Percentiles rank a stretch among this genome's conserved stretches.
These are phyloP conservation scores for Ophiostoma australiae DNA, from an alignment of 2,329 filamentous ascomycete genomes.

Conservation along the genomic window DNA sequence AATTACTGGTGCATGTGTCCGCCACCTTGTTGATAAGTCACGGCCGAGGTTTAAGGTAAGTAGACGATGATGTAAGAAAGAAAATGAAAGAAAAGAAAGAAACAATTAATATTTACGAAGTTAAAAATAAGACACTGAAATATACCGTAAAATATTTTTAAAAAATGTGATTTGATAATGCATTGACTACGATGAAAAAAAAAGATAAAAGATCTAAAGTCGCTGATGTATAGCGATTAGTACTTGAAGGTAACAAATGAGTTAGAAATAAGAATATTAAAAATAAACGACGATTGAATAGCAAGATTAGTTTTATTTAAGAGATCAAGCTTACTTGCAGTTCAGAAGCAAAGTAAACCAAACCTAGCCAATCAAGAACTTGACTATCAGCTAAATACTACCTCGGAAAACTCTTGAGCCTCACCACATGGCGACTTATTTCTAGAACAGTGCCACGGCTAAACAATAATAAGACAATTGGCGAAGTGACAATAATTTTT, in stretches of 20 bases:
- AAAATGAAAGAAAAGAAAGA: not conserved
- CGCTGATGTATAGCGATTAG: too few relatives aligned
- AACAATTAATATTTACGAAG: not conserved
- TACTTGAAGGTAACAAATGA: too few relatives aligned
- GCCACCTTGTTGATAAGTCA: not conserved
- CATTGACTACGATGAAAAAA: too few relatives aligned
- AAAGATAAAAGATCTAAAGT: not conserved
- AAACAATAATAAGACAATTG: not conserved
- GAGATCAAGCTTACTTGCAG: too few relatives aligned
- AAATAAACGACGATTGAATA: too few relatives aligned
- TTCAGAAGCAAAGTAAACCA: too few relatives aligned
- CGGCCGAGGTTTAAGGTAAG: not conserved
- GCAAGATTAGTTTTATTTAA: too few relatives aligned
- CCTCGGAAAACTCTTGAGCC: not conserved
- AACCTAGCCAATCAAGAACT: too few relatives aligned
- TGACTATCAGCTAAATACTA: too few relatives aligned
- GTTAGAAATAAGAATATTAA: not conserved
- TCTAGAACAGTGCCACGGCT: not conserved
- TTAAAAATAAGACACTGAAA: too few relatives aligned
- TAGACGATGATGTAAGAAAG: not conserved
- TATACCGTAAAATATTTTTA: too few relatives aligned
- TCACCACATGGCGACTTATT: not conserved
- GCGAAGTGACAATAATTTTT: not conserved
- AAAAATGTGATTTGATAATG: too few relatives aligned
- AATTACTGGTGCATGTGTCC: not conserved